A percentile compares a stretch with the other conserved stretches of the same genome.
phyloP scores from a whole-genome alignment of 2,329 filamentous ascomycete genomes.

The Remersonia thermophila region DNA sequence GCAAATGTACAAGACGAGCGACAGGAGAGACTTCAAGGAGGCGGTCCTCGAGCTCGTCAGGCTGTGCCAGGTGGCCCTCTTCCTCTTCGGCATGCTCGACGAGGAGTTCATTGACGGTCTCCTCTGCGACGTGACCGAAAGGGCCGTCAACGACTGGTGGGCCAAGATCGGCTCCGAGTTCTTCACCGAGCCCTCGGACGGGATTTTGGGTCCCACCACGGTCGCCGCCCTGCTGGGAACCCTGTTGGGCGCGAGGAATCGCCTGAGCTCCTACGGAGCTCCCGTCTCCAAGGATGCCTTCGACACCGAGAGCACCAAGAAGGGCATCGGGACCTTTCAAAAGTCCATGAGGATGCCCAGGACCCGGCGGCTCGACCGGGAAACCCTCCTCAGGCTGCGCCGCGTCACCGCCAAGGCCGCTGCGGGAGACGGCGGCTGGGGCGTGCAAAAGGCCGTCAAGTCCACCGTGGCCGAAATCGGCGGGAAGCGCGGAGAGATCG shows the following conservation, averaged over 20 bases:
- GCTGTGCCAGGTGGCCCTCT: constrained; percentile 77
- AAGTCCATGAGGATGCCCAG: constrained; percentile 72
- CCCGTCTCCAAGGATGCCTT: constrained; percentile 86
- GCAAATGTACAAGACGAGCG: constrained; percentile 78
- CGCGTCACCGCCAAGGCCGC: constrained; percentile 80
- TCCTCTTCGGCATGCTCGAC: constrained; percentile 78
- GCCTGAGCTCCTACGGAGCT: constrained; percentile 71
- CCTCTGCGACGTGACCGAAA: constrained; percentile 86
- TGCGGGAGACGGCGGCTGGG: constrained; percentile 77
- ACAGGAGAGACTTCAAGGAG: constrained; percentile 63
- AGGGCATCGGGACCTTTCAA: constrained; percentile 78
- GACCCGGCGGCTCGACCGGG: constrained; percentile 68
- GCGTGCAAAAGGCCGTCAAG: constrained; percentile 86
- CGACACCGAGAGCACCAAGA: constrained; percentile 69
- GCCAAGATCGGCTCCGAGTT: constrained; percentile 82
- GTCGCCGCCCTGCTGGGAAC: constrained; percentile 79
- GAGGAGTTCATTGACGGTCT: constrained; percentile 83
- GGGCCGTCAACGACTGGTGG: constrained; percentile 90
- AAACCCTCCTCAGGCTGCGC: constrained; percentile 71
- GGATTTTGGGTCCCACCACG: constrained; percentile 82
- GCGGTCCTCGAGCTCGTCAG: constrained; percentile 83
- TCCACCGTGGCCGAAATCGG: constrained; percentile 88
- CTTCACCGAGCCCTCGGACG: constrained; percentile 88
- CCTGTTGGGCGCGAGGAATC: constrained; percentile 79
- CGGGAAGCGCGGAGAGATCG: constrained; percentile 85